A percentile compares a stretch with the other conserved stretches of the same genome.
phyloP scores from a whole-genome alignment of 2,329 filamentous ascomycete genomes.

The Mycogone perniciosa region DNA sequence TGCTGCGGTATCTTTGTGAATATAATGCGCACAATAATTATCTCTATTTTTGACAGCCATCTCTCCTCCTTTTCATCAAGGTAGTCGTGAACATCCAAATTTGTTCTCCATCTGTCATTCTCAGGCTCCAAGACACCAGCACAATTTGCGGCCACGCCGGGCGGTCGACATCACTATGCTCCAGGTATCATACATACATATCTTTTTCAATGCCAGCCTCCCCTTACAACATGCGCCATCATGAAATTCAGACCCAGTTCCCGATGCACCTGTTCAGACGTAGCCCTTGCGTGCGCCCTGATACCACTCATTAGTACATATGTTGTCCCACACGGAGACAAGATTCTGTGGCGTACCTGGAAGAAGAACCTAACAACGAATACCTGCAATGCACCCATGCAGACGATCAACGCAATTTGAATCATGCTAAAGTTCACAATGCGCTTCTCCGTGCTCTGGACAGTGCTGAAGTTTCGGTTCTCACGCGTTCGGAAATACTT shows the following conservation, averaged over 20 bases:
- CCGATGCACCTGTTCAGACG: conserved; percentile 42
- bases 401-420: conserved; percentile 83
- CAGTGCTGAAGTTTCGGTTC: conserved; percentile 98
- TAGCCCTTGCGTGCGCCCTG: conserved; percentile 64
- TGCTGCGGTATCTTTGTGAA: no score
- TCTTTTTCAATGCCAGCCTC: conserved; percentile 22
- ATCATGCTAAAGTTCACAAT: conserved; percentile 98
- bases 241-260: conserved; percentile 22
- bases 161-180: conserved; percentile 4
- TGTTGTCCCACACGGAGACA: background rate
- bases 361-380: conserved; percentile 99
- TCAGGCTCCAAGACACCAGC: conserved; percentile 5
- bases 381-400: conserved; percentile 93
- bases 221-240: conserved; percentile 26
- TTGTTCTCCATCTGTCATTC: conserved; percentile 1
- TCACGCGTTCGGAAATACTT: conserved; percentile 99
- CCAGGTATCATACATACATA: conserved; percentile 20
- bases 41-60: background rate
- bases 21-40: background rate
- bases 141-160: conserved; percentile 11
- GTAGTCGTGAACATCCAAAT: conserved; percentile 17
- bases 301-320: conserved; percentile 12
- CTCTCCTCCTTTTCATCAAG: conserved; percentile 11
- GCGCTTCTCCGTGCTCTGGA: conserved; percentile 87
- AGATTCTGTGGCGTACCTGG: conserved; percentile 52